phyloP scores from a whole-genome alignment of 148 eudicot genomes.

The Polygonum maritimum region DNA sequence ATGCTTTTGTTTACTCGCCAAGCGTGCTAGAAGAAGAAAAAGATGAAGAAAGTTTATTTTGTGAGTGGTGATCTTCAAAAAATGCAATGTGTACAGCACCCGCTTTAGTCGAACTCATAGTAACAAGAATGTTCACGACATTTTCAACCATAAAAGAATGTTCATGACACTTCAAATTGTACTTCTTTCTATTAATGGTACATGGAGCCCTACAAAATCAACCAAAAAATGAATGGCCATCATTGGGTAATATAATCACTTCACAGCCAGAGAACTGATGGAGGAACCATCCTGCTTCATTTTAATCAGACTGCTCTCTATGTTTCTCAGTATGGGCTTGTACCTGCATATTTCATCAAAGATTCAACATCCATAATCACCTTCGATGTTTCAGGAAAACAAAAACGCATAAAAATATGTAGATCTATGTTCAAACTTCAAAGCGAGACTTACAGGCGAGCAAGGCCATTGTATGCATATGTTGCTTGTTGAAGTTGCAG shows the following conservation, averaged over 20 bases:
- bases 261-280: conserved; percentile 36
- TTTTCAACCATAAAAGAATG: neutral
- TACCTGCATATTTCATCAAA: conserved; percentile 42
- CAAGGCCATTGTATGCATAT: conserved; percentile 71
- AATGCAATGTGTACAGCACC: neutral
- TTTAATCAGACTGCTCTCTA: conserved; percentile 77
- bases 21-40: neutral
- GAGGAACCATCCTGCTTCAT: conserved; percentile 71
- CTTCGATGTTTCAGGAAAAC: neutral
- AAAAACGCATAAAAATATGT: neutral
- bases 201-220: neutral
- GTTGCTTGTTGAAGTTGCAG: conserved; percentile 78
- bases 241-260: conserved; percentile 21
- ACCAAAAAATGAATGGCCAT: neutral
- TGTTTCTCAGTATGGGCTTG: conserved; percentile 79
- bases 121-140: neutral
- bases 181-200: neutral
- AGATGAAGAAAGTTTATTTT: neutral
- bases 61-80: neutral
- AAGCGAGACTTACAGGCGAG: conserved; percentile 57
- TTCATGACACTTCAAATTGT: neutral
- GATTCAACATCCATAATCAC: neutral
- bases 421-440: neutral
- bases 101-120: neutral
- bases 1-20: no score